Evolutionary conservation across 2,329 filamentous ascomycete genomes (phyloP), one percentile per base, ranked within the genome.

Genomic region (Escovopsis sp.): DNA sequence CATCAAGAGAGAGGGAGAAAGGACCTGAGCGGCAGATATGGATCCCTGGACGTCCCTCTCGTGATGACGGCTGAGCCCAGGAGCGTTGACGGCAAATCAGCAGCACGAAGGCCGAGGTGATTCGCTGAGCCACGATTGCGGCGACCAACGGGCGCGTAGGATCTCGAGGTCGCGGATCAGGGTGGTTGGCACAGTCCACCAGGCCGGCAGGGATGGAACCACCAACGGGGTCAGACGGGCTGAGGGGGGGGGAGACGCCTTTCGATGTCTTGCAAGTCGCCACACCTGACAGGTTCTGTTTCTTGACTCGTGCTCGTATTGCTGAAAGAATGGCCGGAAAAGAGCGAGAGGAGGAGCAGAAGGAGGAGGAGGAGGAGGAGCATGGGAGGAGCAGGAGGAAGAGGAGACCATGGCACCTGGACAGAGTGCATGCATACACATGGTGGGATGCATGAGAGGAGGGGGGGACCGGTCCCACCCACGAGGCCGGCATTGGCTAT

Each of bases 251-350:
- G 38, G 46, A 48, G 48, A 55, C 54, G n/a, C 57, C 56, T 64
- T 57, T 62, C 54, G 56, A 63, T 63, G 55, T 54, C 48, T 49
- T 55, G 53, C 53, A 53, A n/a, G 53, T 37, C 33, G 44, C 41
- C 39, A 35, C 36, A 27, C 34, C 31, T 38, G 35, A 36, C 27
- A 33, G 30, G 23, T 36, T 16, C 14, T 18, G 12, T 11, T 32
- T n/a, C n/a, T n/a, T n/a, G n/a, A n/a, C n/a, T n/a, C n/a, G n/a
- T n/a, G n/a, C n/a, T n/a, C n/a, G n/a, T n/a, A n/a, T n/a, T n/a
- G n/a, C n/a, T n/a, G n/a, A n/a, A n/a, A n/a, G n/a, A n/a, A n/a
- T n/a, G n/a, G n/a, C n/a, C n/a, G n/a, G n/a, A n/a, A n/a, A n/a
- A n/a, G n/a, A n/a, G n/a, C n/a, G n/a, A n/a, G n/a, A 30, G 28